Evolutionary conservation across 1,284 basidiomycete genomes (phyloP), one percentile per base, ranked within the genome.

Genomic region (Uromyces viciae-fabae): DNA sequence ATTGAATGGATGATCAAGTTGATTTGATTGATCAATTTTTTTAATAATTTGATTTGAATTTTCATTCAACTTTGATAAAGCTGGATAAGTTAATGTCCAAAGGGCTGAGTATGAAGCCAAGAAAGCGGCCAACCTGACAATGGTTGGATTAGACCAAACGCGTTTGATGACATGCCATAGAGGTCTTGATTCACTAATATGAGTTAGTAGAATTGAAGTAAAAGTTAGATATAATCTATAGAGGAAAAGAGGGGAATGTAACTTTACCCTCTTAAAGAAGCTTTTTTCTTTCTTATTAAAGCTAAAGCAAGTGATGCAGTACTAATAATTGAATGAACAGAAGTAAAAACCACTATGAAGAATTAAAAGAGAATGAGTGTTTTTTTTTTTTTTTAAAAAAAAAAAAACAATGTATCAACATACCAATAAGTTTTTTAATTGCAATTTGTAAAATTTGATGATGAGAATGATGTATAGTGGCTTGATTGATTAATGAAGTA

Each of bases 371-470:
- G 33, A 42, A 38, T 22, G 28, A n/a, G 36, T 3, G 33, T 40
- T 25, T 9, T 40, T 17, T 40, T 11, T 40, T 0, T 14, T 14
- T 25, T 11, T 3, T 11, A 42, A 5, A n/a, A 40, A 25, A 49
- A 49, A 49, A 46, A 17, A 54, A 52, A 31, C 28, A 2, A 73
- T 49, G 31, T 28, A 49, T 72, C 5, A n/a, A 52, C 46, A 5
- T 33, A 80, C 77, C 68, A 28, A 80, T 62, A 5, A 69, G 58
- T 73, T 80, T 80, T 38, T 80, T 72, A 56, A 72, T 7, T 9
- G 77, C 68, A 36, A 80, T 80, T n/a, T 33, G 17, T n/a, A 73
- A 58, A 42, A 80, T 73, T 40, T 80, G 68, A 19, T 73, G 52
- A 31, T 60, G 1, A 11, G 77, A 80, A 54, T 80, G 68, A 36